These are phyloP conservation scores for Candida bentonensis DNA, from an alignment of 805 yeast genomes.

Conservation along the genomic window DNA sequence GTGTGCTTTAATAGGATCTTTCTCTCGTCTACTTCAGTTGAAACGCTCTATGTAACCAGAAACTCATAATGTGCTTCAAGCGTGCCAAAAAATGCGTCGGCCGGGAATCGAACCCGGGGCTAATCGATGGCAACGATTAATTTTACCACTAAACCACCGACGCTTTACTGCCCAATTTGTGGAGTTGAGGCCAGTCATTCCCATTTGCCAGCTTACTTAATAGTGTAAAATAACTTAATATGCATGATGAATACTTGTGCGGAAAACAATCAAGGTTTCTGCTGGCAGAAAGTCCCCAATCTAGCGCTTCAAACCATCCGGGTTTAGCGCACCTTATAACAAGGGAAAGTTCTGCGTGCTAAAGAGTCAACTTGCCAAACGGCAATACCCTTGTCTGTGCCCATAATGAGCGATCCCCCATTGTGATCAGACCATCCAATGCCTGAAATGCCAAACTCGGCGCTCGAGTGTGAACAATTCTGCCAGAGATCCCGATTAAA, in stretches of 20 bases:
- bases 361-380: constrained; percentile 11
- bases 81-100: constrained; percentile 35
- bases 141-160: constrained; percentile 44
- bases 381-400: constrained; percentile 52
- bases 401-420: constrained; percentile 43
- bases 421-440: constrained; percentile 40
- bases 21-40: too few relatives aligned
- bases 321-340: background rate
- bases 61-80: too few relatives aligned
- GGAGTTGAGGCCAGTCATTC: too few relatives aligned
- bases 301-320: too few relatives aligned
- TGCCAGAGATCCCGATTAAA: background rate
- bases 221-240: too few relatives aligned
- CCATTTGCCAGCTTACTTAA: too few relatives aligned
- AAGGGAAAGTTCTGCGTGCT: background rate
- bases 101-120: constrained; percentile 52
- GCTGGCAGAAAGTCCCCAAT: too few relatives aligned
- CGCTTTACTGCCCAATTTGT: too few relatives aligned
- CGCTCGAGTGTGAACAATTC: background rate
- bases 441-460: constrained; percentile 43
- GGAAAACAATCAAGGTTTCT: too few relatives aligned
- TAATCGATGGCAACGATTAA: constrained; percentile 44
- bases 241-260: too few relatives aligned
- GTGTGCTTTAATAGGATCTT: too few relatives aligned
- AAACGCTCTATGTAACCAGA: too few relatives aligned